Base-by-base conservation (phyloP, 805 yeast genomes). In the Saccharomycopsis amapae region DNA sequence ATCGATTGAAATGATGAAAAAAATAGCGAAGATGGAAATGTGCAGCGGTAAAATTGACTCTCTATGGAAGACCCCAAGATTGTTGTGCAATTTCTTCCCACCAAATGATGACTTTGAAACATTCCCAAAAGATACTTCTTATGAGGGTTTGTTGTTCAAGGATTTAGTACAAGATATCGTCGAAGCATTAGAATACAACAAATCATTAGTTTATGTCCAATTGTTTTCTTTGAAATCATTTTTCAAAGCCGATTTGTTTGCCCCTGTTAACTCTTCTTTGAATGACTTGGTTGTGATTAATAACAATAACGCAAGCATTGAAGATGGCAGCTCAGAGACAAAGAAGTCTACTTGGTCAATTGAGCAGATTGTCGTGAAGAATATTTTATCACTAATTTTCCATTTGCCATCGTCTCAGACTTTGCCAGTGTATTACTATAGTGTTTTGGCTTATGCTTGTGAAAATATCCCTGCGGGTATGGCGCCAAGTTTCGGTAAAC, bases 401-500 rank as follows among this genome's bases (percentile, higher is more conserved):
- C 77, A 78, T 49, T 68, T 90, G 42, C 95, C 96, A 3, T 56
- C 64, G 2, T 67, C 85, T 1, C 71, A 80, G 24, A 79, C 81
- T 50, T 79, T 80, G 18, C 75, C 69, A 10, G 82, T 88, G 24
- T 93, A 88, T 62, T 93, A 83, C 63, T 85, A 86, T 62, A 74
- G 94, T 1, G 76, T 89, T 9, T 69, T 93, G 49, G 87, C 88
- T 25, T 89, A 89, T 56, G 85, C 93, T 39, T 90, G 97, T 63
- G 73, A 79, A 55, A 70, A 86, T 71, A 80, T 90, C 54, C 82
- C 88, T 43, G 73, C 73, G 38, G 79, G 94, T 0, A 81, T 90
- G 59, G 96, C 97, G 1, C 96, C 96, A 5, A 95, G 89, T 1
- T 78, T 93, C 59, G 98, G 97, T 33, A 76, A 96, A 53, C 94